phyloP scores from a whole-genome alignment of 805 yeast genomes.

The Barnettozyma sp. region DNA sequence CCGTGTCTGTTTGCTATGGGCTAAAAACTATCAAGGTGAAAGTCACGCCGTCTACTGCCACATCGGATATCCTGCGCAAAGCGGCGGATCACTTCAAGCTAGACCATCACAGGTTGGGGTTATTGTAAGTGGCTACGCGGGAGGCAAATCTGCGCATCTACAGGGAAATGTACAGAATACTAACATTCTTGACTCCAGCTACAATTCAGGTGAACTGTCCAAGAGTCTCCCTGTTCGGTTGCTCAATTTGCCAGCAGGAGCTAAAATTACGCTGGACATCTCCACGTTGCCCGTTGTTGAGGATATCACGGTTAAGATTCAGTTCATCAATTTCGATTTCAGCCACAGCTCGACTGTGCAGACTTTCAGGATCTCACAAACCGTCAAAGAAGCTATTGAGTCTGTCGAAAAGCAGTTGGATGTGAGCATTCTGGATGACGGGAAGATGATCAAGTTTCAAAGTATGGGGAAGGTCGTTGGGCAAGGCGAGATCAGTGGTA shows the following conservation, averaged over 20 bases:
- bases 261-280: conserved; percentile 29
- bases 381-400: conserved; percentile 13
- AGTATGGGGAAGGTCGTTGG: conserved; percentile 16
- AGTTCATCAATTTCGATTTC: conserved; percentile 23
- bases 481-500: conserved; percentile 9
- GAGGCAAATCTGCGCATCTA: neutral
- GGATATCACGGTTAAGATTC: conserved; percentile 28
- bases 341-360: conserved; percentile 21
- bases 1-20: conserved; percentile 30
- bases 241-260: conserved; percentile 38
- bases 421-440: conserved; percentile 13
- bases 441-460: conserved; percentile 16
- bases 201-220: conserved; percentile 30
- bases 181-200: conserved; percentile 12
- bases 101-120: conserved; percentile 20
- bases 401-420: conserved; percentile 17
- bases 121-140: conserved; percentile 14
- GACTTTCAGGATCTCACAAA: conserved; percentile 16
- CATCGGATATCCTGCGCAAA: conserved; percentile 31
- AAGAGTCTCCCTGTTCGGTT: conserved; percentile 38
- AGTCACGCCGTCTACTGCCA: conserved; percentile 29
- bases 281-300: conserved; percentile 5
- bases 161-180: too few species aligned
- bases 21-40: conserved; percentile 29
- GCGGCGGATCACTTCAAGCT: conserved; percentile 34